A percentile compares a stretch with the other conserved stretches of the same genome.
These are phyloP conservation scores for Corynascus novoguineensis DNA, from an alignment of 495 filamentous ascomycete genomes.

Conservation along the genomic window DNA sequence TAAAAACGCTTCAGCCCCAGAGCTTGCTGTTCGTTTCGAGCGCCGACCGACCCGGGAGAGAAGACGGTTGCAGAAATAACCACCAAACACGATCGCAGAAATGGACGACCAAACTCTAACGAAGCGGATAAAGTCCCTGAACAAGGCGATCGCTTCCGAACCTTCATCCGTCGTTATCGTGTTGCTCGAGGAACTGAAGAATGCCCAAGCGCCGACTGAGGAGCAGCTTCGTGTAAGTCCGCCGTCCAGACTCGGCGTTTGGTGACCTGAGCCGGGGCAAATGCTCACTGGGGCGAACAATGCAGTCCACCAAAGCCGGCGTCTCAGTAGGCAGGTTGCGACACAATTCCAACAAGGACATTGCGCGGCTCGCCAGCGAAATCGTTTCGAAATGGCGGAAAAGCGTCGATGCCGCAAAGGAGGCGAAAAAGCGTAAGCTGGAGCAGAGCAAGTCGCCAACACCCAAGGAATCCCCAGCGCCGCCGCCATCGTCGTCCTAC, in stretches of 20 bases:
- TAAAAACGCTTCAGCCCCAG: neutral
- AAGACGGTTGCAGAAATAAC: neutral
- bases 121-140: slow-evolving; percentile 62
- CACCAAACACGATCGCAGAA: neutral
- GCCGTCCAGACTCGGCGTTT: neutral
- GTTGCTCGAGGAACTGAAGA: slow-evolving; percentile 71
- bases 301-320: slow-evolving; percentile 80
- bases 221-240: slow-evolving; percentile 66
- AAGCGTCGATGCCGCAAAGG: slow-evolving; percentile 65
- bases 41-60: neutral
- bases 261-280: neutral
- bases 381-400: slow-evolving; percentile 85
- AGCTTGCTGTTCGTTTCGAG: neutral
- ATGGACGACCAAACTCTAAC: slow-evolving; percentile 85
- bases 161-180: slow-evolving; percentile 57
- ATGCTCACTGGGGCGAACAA: neutral
- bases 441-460: slow-evolving; percentile 37
- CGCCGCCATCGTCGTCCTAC: slow-evolving; percentile 36
- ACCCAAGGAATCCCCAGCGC: slow-evolving; percentile 40
- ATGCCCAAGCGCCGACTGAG: slow-evolving; percentile 75
- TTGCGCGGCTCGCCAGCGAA: slow-evolving; percentile 65
- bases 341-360: slow-evolving; percentile 65
- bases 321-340: slow-evolving; percentile 81
- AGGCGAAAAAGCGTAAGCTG: slow-evolving; percentile 49
- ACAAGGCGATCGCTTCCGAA: slow-evolving; percentile 69